These are phyloP conservation scores for Wilhelminamyces savonicus DNA, from an alignment of 805 yeast genomes.

Conservation along the genomic window DNA sequence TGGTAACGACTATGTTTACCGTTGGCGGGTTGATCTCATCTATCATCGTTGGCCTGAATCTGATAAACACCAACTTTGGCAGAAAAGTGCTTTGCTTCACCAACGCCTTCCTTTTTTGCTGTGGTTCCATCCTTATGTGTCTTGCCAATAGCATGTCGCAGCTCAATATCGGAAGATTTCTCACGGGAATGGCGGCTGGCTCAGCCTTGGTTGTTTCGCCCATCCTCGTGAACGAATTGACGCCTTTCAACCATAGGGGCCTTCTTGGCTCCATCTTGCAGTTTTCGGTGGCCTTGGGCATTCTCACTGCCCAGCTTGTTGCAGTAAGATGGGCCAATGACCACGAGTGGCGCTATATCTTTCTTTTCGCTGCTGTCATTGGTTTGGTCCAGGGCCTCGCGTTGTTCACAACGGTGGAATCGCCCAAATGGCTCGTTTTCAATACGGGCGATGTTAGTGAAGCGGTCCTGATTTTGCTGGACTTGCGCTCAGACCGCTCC, in stretches of 20 bases:
- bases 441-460: constrained; percentile 18
- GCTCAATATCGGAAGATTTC: constrained; percentile 25
- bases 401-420: constrained; percentile 30
- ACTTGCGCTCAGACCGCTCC: constrained; percentile 22
- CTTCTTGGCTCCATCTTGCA: constrained; percentile 34
- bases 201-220: constrained; percentile 35
- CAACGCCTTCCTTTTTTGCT: constrained; percentile 14
- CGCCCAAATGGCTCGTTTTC: constrained; percentile 38
- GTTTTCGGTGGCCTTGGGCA: constrained; percentile 32
- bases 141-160: constrained; percentile 11
- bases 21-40: constrained; percentile 31
- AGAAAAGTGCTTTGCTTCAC: constrained; percentile 14
- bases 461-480: constrained; percentile 23
- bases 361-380: constrained; percentile 17
- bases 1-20: constrained; percentile 28
- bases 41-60: constrained; percentile 20
- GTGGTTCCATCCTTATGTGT: constrained; percentile 24
- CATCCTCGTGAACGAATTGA: constrained; percentile 31
- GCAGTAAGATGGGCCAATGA: constrained; percentile 28
- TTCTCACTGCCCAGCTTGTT: constrained; percentile 27
- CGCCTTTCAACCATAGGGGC: constrained; percentile 37
- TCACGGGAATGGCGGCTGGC: constrained; percentile 35
- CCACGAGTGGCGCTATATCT: constrained; percentile 32
- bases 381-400: constrained; percentile 22
- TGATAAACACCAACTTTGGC: constrained; percentile 17